Percentiles rank a stretch among this genome's conserved stretches.
phyloP scores from a whole-genome alignment of 2,329 filamentous ascomycete species.

The Aspergillus tanneri region DNA sequence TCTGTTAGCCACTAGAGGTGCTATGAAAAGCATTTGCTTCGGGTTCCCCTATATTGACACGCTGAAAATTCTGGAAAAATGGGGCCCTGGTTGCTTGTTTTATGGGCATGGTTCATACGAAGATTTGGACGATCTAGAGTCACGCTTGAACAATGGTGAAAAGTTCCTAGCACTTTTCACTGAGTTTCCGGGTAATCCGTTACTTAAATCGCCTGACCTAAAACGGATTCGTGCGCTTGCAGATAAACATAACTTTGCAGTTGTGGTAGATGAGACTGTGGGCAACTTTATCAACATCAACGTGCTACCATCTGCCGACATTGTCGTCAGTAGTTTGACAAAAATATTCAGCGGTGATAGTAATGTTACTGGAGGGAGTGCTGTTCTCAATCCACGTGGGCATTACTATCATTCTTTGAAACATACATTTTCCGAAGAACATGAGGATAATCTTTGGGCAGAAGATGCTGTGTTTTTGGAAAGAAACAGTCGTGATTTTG shows the following conservation, averaged over 20 bases:
- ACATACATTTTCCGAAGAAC: constrained; percentile 60
- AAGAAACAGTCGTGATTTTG: constrained; percentile 91
- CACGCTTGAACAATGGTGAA: constrained; percentile 68
- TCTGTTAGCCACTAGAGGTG: constrained; percentile 63
- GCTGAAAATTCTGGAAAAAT: constrained; percentile 91
- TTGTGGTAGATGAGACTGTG: constrained; percentile 94
- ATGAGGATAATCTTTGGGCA: constrained; percentile 89
- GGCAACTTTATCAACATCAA: constrained; percentile 96
- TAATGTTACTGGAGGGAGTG: constrained; percentile 93
- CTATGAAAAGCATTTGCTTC: constrained; percentile 77
- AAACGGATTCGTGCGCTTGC: constrained; percentile 76
- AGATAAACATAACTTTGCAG: constrained; percentile 79
- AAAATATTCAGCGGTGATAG: constrained; percentile 97
- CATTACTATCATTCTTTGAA: constrained; percentile 71
- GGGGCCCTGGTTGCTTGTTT: constrained; percentile 83
- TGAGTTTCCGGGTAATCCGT: constrained; percentile 91
- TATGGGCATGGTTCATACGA: constrained; percentile 76
- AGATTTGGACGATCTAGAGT: constrained; percentile 82
- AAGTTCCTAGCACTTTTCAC: constrained; percentile 81
- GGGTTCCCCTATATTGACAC: constrained; percentile 99
- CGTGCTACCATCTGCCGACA: constrained; percentile 81
- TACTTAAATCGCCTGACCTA: constrained; percentile 82
- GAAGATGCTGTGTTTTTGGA: constrained; percentile 95
- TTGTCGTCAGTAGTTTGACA: constrained; percentile 91
- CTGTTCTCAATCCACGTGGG: constrained; percentile 64